Conservation (phyloP, 2,329 filamentous ascomycete genomes). For the Westerdykella aurantiaca region DNA sequence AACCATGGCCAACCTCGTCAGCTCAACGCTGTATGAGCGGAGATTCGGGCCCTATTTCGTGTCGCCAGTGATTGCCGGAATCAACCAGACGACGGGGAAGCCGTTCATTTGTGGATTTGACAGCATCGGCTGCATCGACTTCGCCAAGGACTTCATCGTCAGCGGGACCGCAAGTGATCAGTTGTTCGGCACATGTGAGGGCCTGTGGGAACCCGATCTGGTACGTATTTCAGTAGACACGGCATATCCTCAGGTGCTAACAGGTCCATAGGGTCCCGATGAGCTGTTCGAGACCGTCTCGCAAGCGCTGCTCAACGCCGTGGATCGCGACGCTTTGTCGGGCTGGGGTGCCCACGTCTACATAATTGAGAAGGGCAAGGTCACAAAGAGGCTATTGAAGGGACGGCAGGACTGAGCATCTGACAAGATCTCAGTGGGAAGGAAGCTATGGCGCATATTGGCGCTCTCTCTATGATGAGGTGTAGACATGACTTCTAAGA, state of each 20-base stretch:
- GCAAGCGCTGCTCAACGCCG: constrained; percentile 88
- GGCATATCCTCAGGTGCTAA: constrained; percentile 5
- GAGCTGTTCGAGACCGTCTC: constrained; percentile 98
- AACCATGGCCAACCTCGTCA: constrained; percentile 95
- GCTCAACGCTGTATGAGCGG: constrained; percentile 77
- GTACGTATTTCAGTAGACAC: constrained; percentile 48
- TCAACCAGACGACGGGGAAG: constrained; percentile 88
- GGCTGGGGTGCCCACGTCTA: constrained; percentile 99
- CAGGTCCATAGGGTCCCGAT: constrained; percentile 62
- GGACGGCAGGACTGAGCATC: constrained; percentile 71
- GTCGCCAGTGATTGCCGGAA: constrained; percentile 85
- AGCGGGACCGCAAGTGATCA: constrained; percentile 94
- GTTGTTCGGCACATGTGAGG: constrained; percentile 97
- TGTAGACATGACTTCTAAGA: too few species aligned
- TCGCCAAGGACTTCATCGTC: constrained; percentile 99
- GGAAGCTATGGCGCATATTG: not conserved
- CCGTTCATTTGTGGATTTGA: constrained; percentile 99
- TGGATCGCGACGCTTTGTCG: constrained; percentile 92
- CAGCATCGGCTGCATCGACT: constrained; percentile 98
- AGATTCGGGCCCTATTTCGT: constrained; percentile 97
- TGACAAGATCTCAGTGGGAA: not conserved
- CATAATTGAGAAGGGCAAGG: constrained; percentile 99
- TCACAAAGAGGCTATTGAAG: constrained; percentile 97
- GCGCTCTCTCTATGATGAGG: not conserved
- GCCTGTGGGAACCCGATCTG: constrained; percentile 94